Conservation (phyloP, 768 basidiomycete species). For the Naganishia vaughanmartiniae region DNA sequence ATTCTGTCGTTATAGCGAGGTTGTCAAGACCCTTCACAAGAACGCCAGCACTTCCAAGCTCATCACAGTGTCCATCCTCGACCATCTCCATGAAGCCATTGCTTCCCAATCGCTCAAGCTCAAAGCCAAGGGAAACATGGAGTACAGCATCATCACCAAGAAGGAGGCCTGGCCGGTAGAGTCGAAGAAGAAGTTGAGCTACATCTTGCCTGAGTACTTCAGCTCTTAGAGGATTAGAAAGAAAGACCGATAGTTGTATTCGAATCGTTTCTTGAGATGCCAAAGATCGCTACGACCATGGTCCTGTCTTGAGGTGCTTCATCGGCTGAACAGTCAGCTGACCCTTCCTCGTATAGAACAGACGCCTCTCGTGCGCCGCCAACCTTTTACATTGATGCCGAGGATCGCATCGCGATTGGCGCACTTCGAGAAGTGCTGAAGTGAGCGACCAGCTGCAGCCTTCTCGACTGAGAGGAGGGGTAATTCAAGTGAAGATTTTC, state of each 20-base stretch:
- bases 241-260: not conserved
- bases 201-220: conserved; percentile 62
- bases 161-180: conserved; percentile 56
- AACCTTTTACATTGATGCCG: too few species aligned
- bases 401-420: too few species aligned
- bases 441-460: too few species aligned
- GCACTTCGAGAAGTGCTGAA: too few species aligned
- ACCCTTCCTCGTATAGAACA: too few species aligned
- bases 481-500: too few species aligned
- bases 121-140: conserved; percentile 78
- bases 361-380: too few species aligned
- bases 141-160: conserved; percentile 74
- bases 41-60: conserved; percentile 84
- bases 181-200: conserved; percentile 68
- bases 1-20: conserved; percentile 56
- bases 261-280: not conserved
- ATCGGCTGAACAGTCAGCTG: too few species aligned
- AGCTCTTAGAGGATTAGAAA: not conserved
- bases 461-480: too few species aligned
- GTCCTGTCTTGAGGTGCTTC: not conserved
- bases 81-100: conserved; percentile 59
- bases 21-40: conserved; percentile 77
- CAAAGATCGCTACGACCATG: not conserved
- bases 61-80: conserved; percentile 53
- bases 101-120: conserved; percentile 61